Evolutionary conservation across 257 asterid genomes (phyloP).

Genomic region (Capsicum pubescens): DNA sequence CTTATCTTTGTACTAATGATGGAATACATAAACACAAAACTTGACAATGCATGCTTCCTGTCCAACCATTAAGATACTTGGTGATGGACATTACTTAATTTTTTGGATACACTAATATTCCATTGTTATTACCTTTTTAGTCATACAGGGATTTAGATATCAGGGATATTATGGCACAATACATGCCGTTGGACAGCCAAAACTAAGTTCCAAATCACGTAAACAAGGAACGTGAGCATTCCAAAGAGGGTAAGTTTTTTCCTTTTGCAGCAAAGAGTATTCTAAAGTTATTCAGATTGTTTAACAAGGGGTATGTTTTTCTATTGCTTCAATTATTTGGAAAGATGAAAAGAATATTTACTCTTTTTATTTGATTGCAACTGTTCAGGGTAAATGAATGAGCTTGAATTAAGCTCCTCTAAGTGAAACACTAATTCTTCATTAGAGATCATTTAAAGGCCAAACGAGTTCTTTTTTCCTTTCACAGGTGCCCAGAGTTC

Average conservation of each 20-base stretch:
- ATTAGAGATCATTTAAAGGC: background rate
- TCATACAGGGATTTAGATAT: slow-evolving; percentile 93
- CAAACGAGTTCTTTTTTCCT: too few species aligned
- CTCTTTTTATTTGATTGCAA: background rate
- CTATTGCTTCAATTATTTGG: background rate
- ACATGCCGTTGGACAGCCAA: slow-evolving; percentile 91
- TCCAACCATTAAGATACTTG: background rate
- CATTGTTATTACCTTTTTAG: slow-evolving; percentile 44
- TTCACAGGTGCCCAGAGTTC: too few species aligned
- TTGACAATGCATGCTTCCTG: background rate
- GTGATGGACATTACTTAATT: background rate
- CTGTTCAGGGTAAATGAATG: background rate
- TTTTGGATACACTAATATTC: slow-evolving; percentile 19
- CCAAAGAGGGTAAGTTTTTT: slow-evolving; percentile 84
- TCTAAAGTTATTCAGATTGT: background rate
- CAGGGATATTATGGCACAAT: slow-evolving; percentile 94
- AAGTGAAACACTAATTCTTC: background rate
- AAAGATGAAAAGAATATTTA: background rate
- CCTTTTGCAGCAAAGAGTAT: background rate
- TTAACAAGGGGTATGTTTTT: background rate
- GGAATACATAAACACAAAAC: background rate
- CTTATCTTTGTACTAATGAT: background rate
- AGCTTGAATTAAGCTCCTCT: background rate
- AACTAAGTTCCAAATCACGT: slow-evolving; percentile 66
- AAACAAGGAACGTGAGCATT: slow-evolving; percentile 65